Base-by-base conservation (phyloP, 805 yeast species). In the Metschnikowia corniflorae region DNA sequence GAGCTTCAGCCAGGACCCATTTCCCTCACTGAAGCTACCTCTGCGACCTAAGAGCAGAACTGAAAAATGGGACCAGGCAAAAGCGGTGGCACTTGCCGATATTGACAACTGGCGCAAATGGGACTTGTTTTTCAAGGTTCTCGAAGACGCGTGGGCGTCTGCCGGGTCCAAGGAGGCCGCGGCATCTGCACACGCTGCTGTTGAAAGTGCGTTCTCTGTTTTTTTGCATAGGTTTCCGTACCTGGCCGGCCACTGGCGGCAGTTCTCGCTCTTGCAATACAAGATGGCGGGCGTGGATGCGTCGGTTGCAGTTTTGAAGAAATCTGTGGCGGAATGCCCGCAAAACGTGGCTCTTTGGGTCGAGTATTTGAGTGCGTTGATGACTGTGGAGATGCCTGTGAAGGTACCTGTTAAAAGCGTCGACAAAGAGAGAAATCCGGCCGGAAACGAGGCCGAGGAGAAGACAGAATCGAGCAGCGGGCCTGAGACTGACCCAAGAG, bases 291-390 rank as follows among this genome's bases (percentile, higher is more conserved):
- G 87, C 0, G 52, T 73, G 2, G 64, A 69, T 2, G 65, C 65
- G 1, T 77, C 85, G 2, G 58, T 79, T 2, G 55, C 3, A 58
- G 74, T 0, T 49, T 81, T 29, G 60, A 63, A 35, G 16, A 20
- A 22, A 10, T 37, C 40, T 13, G 68, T 80, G 5, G 63, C 61
- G 6, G 58, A 63, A 0, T 77, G 73, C 44, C 85, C 86, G 2
- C 61, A 64, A 23, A 77, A 83, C 5, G 45, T 82, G n/a, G 83
- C 77, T 10, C 58, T 84, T 1, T 83, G 91, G 91, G 50, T 68
- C 1, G 88, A 82, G 46, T 82, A 79, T 53, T 47, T 82, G 34
- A 70, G 70, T 23, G 77, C 82, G 1, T 54, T 78, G 15, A 33
- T 38, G 38, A 34, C 43, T 8, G 43, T 35, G 12, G 41, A 35